Evolutionary conservation across 106 monocot species (phyloP).

Genomic region (Allium sativum): DNA sequence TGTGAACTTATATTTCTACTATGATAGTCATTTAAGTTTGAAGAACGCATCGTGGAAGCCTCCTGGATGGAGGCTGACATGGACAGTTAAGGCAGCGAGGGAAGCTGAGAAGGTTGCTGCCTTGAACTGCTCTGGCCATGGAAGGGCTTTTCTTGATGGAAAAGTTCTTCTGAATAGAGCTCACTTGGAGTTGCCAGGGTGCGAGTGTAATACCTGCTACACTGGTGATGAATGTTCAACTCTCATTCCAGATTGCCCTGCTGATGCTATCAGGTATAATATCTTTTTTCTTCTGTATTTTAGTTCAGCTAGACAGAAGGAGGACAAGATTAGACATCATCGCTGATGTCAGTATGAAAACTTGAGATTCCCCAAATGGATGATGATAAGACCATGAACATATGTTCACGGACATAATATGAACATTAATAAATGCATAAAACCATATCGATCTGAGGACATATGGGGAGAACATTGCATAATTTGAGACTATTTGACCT

Average conservation of each 20-base stretch:
- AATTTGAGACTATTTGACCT: too few species aligned
- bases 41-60: not conserved
- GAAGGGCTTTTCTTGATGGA: slow-evolving; percentile 20
- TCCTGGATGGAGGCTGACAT: slow-evolving; percentile 26
- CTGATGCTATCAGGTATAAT: slow-evolving; percentile 29
- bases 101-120: slow-evolving; percentile 60
- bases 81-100: slow-evolving; percentile 18
- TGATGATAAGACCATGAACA: too few species aligned
- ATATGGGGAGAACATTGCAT: too few species aligned
- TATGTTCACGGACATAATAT: too few species aligned
- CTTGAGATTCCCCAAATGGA: too few species aligned
- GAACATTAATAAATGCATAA: too few species aligned
- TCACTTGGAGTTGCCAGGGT: slow-evolving; percentile 27
- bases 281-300: too few species aligned
- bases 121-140: slow-evolving; percentile 60
- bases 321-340: too few species aligned
- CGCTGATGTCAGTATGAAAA: too few species aligned
- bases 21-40: not conserved
- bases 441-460: too few species aligned
- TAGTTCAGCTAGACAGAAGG: too few species aligned
- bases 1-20: slow-evolving; percentile 8
- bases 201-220: slow-evolving; percentile 78
- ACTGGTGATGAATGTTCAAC: slow-evolving; percentile 39
- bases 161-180: slow-evolving; percentile 18
- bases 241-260: slow-evolving; percentile 31